phyloP scores from a whole-genome alignment of 2,329 filamentous ascomycete species.

The Hymenotorrendiella dingleyae region DNA sequence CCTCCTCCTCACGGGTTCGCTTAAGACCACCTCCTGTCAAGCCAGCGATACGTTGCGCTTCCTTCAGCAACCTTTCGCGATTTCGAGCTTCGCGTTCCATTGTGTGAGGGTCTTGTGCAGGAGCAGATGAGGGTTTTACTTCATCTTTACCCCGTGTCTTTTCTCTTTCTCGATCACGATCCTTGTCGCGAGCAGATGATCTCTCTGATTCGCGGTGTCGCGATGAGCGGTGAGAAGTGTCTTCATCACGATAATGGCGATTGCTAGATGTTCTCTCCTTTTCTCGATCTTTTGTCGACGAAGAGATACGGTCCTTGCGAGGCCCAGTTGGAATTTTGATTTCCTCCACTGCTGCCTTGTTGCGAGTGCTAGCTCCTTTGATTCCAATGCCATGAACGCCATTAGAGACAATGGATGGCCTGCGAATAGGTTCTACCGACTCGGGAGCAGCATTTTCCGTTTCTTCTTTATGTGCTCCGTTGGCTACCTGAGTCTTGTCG shows the following conservation, averaged over 20 bases:
- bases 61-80: conserved; percentile 60
- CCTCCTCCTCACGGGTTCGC: conserved; percentile 44
- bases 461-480: conserved; percentile 6
- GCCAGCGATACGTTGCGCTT: conserved; percentile 59
- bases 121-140: conserved; percentile 6
- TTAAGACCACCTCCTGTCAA: conserved; percentile 36
- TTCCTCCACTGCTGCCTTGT: conserved; percentile 20
- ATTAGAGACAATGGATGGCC: conserved; percentile 18
- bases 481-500: conserved; percentile 8
- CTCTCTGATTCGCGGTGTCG: conserved; percentile 35
- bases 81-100: conserved; percentile 62
- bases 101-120: conserved; percentile 43
- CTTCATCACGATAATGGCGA: conserved; percentile 13
- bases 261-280: conserved; percentile 29
- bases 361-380: conserved; percentile 26
- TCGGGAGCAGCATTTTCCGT: conserved; percentile 14
- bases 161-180: conserved; percentile 40
- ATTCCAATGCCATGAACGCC: conserved; percentile 26
- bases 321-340: conserved; percentile 28
- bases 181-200: conserved; percentile 27
- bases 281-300: conserved; percentile 28
- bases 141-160: conserved; percentile 13
- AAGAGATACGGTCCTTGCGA: conserved; percentile 19
- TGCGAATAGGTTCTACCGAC: conserved; percentile 10
- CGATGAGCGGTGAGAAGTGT: conserved; percentile 33